Evolutionary conservation across 1,139 yeast genomes (phyloP).

Genomic region (Blastobotrys ciferrii): DNA sequence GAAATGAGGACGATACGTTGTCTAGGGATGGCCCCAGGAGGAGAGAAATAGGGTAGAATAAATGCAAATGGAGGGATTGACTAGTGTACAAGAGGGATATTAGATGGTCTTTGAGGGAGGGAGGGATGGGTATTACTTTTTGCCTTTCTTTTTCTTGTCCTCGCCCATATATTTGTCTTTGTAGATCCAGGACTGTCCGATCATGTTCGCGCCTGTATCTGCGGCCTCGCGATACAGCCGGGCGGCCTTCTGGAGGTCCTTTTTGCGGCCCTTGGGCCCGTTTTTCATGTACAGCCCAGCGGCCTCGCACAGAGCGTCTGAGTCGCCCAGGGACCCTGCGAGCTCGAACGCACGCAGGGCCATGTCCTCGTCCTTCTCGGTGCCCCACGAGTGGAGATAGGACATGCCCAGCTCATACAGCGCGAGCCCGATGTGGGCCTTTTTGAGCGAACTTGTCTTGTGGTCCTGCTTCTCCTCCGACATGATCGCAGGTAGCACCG

Average conservation of each 20-base stretch:
- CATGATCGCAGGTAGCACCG: conserved; percentile 11
- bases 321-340: conserved; percentile 68
- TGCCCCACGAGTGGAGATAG: conserved; percentile 60
- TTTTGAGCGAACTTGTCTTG: conserved; percentile 25
- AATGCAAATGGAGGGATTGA: too few relatives aligned
- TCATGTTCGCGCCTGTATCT: conserved; percentile 57
- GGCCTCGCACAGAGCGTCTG: conserved; percentile 67
- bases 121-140: conserved; percentile 15
- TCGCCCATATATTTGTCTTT: conserved; percentile 59
- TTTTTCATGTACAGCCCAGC: conserved; percentile 68
- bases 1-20: too few relatives aligned
- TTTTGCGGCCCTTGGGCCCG: conserved; percentile 52
- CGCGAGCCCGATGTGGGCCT: conserved; percentile 42
- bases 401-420: conserved; percentile 62
- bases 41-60: too few relatives aligned
- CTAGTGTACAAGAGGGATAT: background rate
- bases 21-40: too few relatives aligned
- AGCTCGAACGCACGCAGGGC: conserved; percentile 63
- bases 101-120: too few relatives aligned
- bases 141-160: conserved; percentile 23
- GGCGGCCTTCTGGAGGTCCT: conserved; percentile 64
- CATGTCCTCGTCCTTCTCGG: conserved; percentile 50
- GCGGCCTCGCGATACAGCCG: conserved; percentile 71
- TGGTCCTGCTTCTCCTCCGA: conserved; percentile 1
- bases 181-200: conserved; percentile 78